These are phyloP conservation scores for Tolypocladium ovalisporum DNA, from an alignment of 2,329 filamentous ascomycete genomes.

Conservation along the genomic window DNA sequence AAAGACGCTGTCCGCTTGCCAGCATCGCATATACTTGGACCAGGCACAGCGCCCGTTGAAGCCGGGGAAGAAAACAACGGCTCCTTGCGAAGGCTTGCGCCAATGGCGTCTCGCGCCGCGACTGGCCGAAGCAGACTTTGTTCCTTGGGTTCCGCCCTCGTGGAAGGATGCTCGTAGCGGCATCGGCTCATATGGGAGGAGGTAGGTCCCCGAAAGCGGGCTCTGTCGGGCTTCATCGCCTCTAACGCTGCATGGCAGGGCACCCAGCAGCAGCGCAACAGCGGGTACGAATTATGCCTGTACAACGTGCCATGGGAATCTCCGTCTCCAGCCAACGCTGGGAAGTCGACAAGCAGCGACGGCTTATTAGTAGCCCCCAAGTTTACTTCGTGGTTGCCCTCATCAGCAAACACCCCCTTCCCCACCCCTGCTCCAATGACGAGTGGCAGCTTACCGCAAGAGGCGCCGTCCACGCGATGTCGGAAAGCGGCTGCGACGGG, in stretches of 20 bases:
- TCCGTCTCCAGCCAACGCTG: not conserved
- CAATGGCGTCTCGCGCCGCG: not conserved
- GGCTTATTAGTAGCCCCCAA: not conserved
- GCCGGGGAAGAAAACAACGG: no score
- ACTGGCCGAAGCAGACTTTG: not conserved
- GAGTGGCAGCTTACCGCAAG: not conserved
- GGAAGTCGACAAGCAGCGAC: not conserved
- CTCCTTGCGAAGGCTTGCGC: not conserved
- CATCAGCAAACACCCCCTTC: not conserved
- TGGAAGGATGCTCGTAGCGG: not conserved
- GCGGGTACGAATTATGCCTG: not conserved
- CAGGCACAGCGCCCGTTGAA: no score
- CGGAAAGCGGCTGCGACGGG: not conserved
- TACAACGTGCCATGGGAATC: not conserved
- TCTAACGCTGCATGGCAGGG: not conserved
- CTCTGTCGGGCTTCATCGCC: slow-evolving; percentile 4
- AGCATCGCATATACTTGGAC: not conserved
- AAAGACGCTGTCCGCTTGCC: not conserved
- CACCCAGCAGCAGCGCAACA: not conserved
- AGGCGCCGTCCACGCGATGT: not conserved
- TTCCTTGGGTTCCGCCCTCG: not conserved
- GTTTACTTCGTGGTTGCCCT: not conserved
- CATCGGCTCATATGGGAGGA: not conserved
- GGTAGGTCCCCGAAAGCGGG: slow-evolving; percentile 3
- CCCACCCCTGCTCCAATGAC: not conserved